Percentiles rank a stretch among this genome's conserved stretches.
Evolutionary conservation across 441 rosid species (phyloP).

Genomic region (Bruguiera hainesii): DNA sequence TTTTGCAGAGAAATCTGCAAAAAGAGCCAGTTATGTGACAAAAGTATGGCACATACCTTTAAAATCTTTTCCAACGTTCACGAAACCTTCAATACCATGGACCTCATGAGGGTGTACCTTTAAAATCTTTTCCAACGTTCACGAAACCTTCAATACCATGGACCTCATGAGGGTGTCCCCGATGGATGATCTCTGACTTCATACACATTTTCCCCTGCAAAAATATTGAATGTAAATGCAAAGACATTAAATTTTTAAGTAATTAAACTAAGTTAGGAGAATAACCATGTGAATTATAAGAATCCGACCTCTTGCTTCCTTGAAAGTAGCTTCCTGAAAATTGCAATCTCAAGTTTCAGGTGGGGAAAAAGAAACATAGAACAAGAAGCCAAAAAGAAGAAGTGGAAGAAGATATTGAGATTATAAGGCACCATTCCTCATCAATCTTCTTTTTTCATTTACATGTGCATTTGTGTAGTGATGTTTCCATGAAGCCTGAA

Average conservation of each 20-base stretch:
- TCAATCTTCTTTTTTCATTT: slow-evolving; percentile 61
- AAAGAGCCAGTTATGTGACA: background rate
- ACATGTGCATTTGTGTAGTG: slow-evolving; percentile 70
- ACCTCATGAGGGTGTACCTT: slow-evolving; percentile 68
- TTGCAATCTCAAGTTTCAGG: slow-evolving; percentile 27
- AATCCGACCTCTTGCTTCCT: slow-evolving; percentile 53
- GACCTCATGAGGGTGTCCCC: slow-evolving; percentile 83
- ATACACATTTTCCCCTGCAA: slow-evolving; percentile 52
- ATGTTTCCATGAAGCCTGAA: slow-evolving; percentile 84
- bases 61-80: slow-evolving; percentile 80
- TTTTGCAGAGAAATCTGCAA: background rate
- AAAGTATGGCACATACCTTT: slow-evolving; percentile 47
- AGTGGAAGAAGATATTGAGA: slow-evolving; percentile 7
- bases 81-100: slow-evolving; percentile 95
- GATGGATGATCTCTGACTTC: slow-evolving; percentile 76
- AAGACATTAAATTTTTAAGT: slow-evolving; percentile 12
- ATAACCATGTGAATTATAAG: slow-evolving; percentile 70
- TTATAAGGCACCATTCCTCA: slow-evolving; percentile 72
- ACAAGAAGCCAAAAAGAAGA: slow-evolving; percentile 4
- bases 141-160: slow-evolving; percentile 97
- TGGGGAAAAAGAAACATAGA: background rate
- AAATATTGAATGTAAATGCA: slow-evolving; percentile 17
- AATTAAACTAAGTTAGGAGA: slow-evolving; percentile 15
- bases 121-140: slow-evolving; percentile 79
- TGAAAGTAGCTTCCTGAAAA: slow-evolving; percentile 72